Conservation (phyloP, 768 basidiomycete genomes). For the Aureoboletus auriporus region DNA sequence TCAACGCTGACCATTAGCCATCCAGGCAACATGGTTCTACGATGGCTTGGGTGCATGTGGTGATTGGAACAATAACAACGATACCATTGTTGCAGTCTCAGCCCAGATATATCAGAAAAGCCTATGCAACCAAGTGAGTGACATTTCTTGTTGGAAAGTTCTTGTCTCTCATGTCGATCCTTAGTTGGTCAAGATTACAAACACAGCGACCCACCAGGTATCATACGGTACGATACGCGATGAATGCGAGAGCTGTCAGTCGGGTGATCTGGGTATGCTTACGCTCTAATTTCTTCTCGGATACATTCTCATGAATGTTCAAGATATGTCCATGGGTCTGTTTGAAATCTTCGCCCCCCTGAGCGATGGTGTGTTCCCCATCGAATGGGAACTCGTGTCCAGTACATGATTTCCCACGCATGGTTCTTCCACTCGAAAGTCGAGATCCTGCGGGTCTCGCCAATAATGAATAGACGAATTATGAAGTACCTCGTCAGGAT, state of each 20-base stretch:
- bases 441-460: slow-evolving; percentile 7
- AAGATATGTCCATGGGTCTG: slow-evolving; percentile 65
- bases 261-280: slow-evolving; percentile 52
- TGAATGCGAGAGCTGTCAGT: slow-evolving; percentile 53
- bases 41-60: slow-evolving; percentile 66
- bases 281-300: neutral
- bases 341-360: slow-evolving; percentile 53
- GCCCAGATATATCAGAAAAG: slow-evolving; percentile 47
- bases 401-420: slow-evolving; percentile 7
- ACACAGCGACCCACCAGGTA: slow-evolving; percentile 48
- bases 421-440: neutral
- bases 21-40: slow-evolving; percentile 66
- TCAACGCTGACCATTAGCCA: slow-evolving; percentile 5
- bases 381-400: slow-evolving; percentile 61
- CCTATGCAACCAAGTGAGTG: slow-evolving; percentile 54
- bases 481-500: slow-evolving; percentile 15
- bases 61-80: slow-evolving; percentile 39
- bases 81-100: slow-evolving; percentile 62
- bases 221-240: slow-evolving; percentile 53
- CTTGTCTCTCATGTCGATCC: slow-evolving; percentile 8
- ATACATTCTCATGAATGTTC: slow-evolving; percentile 1
- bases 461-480: slow-evolving; percentile 7
- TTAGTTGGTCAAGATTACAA: slow-evolving; percentile 59
- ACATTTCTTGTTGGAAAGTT: neutral
- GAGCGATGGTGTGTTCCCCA: slow-evolving; percentile 44